These are phyloP conservation scores for Hysterangium stoloniferum DNA, from an alignment of 768 basidiomycete species.

Conservation along the genomic window DNA sequence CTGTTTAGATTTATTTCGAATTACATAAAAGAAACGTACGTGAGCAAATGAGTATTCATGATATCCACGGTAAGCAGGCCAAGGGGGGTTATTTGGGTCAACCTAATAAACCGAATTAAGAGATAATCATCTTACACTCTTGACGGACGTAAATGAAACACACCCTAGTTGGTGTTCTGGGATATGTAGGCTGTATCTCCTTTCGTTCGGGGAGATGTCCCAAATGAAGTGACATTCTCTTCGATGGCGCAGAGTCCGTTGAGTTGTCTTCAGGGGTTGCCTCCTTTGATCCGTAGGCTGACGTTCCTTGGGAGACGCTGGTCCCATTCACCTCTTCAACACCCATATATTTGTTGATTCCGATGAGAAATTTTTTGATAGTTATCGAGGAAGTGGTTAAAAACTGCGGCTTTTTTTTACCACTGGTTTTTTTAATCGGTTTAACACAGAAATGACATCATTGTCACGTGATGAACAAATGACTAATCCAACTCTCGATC, in stretches of 20 bases:
- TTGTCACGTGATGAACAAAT: too few relatives aligned
- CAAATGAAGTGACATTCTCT: conserved; percentile 58
- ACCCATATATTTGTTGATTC: too few relatives aligned
- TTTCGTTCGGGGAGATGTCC: conserved; percentile 70
- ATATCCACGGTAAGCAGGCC: conserved; percentile 71
- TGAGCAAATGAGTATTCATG: conserved; percentile 80
- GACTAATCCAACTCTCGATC: too few relatives aligned
- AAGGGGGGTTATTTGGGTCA: conserved; percentile 8
- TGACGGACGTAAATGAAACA: neutral
- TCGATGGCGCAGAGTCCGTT: neutral
- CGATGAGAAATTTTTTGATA: too few relatives aligned
- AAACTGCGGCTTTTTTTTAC: too few relatives aligned
- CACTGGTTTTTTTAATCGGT: too few relatives aligned
- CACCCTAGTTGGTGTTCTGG: conserved; percentile 58
- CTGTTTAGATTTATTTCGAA: neutral
- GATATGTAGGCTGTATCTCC: conserved; percentile 65
- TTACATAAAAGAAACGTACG: conserved; percentile 5
- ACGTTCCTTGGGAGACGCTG: too few relatives aligned
- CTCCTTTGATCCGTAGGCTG: too few relatives aligned
- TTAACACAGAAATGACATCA: too few relatives aligned
- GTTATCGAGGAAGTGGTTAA: too few relatives aligned
- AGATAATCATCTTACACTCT: neutral
- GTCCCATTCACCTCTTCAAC: too few relatives aligned
- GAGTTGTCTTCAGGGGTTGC: too few relatives aligned
- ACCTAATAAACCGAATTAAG: neutral